phyloP scores from a whole-genome alignment of 2,329 filamentous ascomycete species.

The Cytospora paraplurivora region DNA sequence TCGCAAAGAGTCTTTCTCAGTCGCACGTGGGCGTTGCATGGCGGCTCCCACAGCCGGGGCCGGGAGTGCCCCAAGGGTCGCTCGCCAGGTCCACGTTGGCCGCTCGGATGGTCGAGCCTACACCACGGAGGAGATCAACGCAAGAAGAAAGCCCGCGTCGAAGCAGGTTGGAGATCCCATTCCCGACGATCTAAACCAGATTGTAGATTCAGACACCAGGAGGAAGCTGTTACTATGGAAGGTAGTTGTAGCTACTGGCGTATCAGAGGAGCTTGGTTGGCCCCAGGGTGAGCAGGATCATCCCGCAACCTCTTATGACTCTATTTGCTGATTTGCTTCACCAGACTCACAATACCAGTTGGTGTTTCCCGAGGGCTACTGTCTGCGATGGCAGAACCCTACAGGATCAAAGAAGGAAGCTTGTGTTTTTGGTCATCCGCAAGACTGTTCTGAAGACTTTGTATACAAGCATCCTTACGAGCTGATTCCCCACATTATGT shows the following conservation, averaged over 20 bases:
- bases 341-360: conserved; percentile 24
- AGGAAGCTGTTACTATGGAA: conserved; percentile 25
- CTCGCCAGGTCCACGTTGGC: conserved; percentile 19
- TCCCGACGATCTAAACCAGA: conserved; percentile 15
- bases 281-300: conserved; percentile 17
- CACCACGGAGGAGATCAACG: conserved; percentile 22
- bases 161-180: conserved; percentile 23
- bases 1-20: not conserved
- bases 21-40: conserved; percentile 4
- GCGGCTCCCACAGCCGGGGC: conserved; percentile 15
- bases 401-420: conserved; percentile 19
- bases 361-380: conserved; percentile 24
- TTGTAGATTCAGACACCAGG: conserved; percentile 12
- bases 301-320: not conserved
- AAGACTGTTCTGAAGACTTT: conserved; percentile 29
- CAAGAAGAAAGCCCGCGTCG: not conserved
- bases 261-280: conserved; percentile 26
- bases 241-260: conserved; percentile 19
- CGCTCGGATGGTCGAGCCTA: conserved; percentile 25
- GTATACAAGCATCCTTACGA: conserved; percentile 57
- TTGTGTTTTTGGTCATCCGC: conserved; percentile 24
- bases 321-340: not conserved
- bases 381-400: conserved; percentile 20
- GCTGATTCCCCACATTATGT: conserved; percentile 54
- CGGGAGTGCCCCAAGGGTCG: conserved; percentile 13